A percentile compares a stretch with the other conserved stretches of the same genome.
These are phyloP conservation scores for Ceratocystis albifundus DNA, from an alignment of 2,329 filamentous ascomycete species.

Conservation along the genomic window DNA sequence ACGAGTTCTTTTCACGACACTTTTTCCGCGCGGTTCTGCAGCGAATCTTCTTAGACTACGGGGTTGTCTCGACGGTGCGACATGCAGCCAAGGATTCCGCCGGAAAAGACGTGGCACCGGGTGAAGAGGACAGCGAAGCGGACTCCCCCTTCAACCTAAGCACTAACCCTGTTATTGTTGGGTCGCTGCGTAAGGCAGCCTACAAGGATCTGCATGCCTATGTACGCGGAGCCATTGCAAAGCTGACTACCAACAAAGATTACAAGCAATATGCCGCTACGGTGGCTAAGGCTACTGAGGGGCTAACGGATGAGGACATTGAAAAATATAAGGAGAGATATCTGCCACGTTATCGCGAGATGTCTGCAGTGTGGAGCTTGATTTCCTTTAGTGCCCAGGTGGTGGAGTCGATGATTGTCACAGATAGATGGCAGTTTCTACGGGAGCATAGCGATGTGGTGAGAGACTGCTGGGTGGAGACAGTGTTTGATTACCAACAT, in stretches of 20 bases:
- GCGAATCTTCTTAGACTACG: slow-evolving; percentile 78
- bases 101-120: slow-evolving; percentile 27
- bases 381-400: slow-evolving; percentile 93
- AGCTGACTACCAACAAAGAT: slow-evolving; percentile 50
- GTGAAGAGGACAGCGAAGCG: slow-evolving; percentile 21
- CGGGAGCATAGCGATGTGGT: slow-evolving; percentile 62
- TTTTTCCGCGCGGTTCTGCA: slow-evolving; percentile 87
- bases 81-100: slow-evolving; percentile 27
- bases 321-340: slow-evolving; percentile 56
- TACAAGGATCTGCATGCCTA: slow-evolving; percentile 67
- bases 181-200: slow-evolving; percentile 67
- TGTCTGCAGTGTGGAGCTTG: slow-evolving; percentile 80
- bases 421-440: slow-evolving; percentile 81
- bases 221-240: slow-evolving; percentile 66
- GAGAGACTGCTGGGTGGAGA: slow-evolving; percentile 74
- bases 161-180: slow-evolving; percentile 74
- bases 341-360: slow-evolving; percentile 57
- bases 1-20: slow-evolving; percentile 81
- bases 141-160: slow-evolving; percentile 42
- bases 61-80: slow-evolving; percentile 54
- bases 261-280: slow-evolving; percentile 49
- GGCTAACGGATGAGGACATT: slow-evolving; percentile 65
- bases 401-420: slow-evolving; percentile 79
- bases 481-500: slow-evolving; percentile 76
- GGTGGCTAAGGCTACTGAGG: slow-evolving; percentile 53